Conservation (phyloP, 2,329 filamentous ascomycete species). For the Phialemoniopsis sp. region DNA sequence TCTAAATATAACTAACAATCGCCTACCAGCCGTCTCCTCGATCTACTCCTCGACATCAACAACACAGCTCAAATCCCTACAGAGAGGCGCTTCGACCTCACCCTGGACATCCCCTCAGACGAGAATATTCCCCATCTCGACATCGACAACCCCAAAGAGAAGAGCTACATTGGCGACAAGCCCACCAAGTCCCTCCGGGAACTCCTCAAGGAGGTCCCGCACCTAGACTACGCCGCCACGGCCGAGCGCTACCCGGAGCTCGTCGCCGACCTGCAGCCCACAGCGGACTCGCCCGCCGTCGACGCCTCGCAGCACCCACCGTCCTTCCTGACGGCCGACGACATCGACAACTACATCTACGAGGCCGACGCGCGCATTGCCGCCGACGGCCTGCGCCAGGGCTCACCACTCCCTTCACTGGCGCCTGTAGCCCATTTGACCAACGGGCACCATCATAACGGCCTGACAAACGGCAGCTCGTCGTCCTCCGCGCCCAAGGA, state of each 20-base stretch:
- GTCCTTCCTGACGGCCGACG: constrained; percentile 63
- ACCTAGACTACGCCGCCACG: constrained; percentile 46
- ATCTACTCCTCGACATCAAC: constrained; percentile 88
- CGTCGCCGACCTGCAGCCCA: constrained; percentile 41
- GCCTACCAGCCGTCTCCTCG: constrained; percentile 69
- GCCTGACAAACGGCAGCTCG: constrained; percentile 7
- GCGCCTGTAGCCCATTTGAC: constrained; percentile 43
- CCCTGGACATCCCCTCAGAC: constrained; percentile 38
- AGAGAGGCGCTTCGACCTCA: constrained; percentile 71
- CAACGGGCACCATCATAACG: constrained; percentile 10
- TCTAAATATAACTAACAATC: constrained; percentile 13
- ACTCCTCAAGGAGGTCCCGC: constrained; percentile 49
- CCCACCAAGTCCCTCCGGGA: constrained; percentile 43
- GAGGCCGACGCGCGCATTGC: constrained; percentile 53
- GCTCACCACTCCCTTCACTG: constrained; percentile 38
- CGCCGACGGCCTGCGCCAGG: constrained; percentile 18
- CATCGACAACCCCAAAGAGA: constrained; percentile 81
- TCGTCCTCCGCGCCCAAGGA: constrained; percentile 22
- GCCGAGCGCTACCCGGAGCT: constrained; percentile 60
- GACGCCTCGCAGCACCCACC: constrained; percentile 52
- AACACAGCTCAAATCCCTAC: constrained; percentile 72
- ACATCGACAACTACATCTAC: constrained; percentile 71
- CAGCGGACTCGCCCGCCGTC: constrained; percentile 26
- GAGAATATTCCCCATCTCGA: constrained; percentile 64
- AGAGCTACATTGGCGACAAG: constrained; percentile 50